Conservation (phyloP, 2,329 filamentous ascomycete species). For the Onygenales sp. region DNA sequence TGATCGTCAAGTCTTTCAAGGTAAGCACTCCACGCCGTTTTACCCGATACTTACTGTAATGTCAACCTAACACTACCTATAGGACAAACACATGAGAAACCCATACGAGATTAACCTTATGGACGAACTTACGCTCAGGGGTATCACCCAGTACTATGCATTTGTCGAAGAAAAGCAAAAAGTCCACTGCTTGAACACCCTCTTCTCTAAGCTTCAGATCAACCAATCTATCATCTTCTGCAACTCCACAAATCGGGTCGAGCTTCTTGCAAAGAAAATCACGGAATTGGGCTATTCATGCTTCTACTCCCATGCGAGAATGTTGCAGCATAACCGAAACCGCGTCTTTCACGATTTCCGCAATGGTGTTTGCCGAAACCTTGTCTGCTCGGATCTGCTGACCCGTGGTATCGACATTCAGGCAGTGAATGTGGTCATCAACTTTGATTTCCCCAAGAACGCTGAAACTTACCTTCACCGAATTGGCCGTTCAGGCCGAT, state of each 20-base stretch:
- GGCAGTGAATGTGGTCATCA: constrained; percentile 98
- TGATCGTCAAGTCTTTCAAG: constrained; percentile 95
- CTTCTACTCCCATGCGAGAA: constrained; percentile 98
- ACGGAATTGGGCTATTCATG: constrained; percentile 98
- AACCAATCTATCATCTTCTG: constrained; percentile 99
- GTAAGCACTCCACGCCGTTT: constrained; percentile 17
- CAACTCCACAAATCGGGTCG: constrained; percentile 97
- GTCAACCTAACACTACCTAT: background rate
- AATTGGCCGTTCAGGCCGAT: constrained; percentile 94
- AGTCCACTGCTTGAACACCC: constrained; percentile 95
- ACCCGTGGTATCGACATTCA: constrained; percentile 99
- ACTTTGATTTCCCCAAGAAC: constrained; percentile 99
- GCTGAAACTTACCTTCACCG: constrained; percentile 97
- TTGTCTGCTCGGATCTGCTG: constrained; percentile 93
- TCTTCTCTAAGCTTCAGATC: constrained; percentile 98
- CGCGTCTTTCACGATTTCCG: constrained; percentile 99
- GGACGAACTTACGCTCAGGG: constrained; percentile 95
- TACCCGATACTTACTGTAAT: background rate
- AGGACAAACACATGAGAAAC: constrained; percentile 91
- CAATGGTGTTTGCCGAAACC: constrained; percentile 93
- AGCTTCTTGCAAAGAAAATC: constrained; percentile 97
- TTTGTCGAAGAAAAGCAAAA: constrained; percentile 99
- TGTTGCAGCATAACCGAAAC: constrained; percentile 91
- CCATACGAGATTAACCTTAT: constrained; percentile 99
- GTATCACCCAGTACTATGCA: constrained; percentile 98